Evolutionary conservation across 441 rosid genomes (phyloP).

Genomic region (Syzygium malaccense): DNA sequence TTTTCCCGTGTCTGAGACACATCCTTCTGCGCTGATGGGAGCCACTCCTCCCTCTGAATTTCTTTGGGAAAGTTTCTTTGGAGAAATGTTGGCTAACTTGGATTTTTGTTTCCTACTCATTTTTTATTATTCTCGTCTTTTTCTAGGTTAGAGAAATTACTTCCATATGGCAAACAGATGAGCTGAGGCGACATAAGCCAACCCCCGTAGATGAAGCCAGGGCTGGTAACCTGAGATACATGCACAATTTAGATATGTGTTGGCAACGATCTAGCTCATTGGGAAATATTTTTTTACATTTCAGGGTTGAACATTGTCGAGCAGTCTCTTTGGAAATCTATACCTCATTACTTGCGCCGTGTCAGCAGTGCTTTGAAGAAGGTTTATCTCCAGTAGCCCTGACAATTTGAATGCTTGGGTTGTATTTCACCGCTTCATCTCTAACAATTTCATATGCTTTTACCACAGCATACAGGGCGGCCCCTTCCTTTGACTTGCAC

Average conservation of each 20-base stretch:
- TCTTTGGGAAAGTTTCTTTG: not conserved
- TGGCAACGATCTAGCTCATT: not conserved
- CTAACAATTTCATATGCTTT: not conserved
- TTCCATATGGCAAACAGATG: slow-evolving; percentile 97
- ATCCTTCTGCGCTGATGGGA: not conserved
- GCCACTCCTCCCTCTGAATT: not conserved
- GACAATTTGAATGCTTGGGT: not conserved
- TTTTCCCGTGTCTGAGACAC: not conserved
- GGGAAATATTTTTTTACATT: not conserved
- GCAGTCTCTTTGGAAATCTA: slow-evolving; percentile 96
- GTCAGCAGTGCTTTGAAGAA: slow-evolving; percentile 91
- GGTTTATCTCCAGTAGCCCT: slow-evolving; percentile 29
- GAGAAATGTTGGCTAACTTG: not conserved
- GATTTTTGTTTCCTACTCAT: slow-evolving; percentile 2
- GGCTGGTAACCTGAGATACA: slow-evolving; percentile 44
- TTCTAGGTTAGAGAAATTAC: slow-evolving; percentile 84
- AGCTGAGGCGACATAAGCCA: slow-evolving; percentile 94
- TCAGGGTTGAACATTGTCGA: slow-evolving; percentile 93
- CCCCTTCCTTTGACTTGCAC: slow-evolving; percentile 92
- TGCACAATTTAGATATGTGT: not conserved
- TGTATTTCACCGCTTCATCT: slow-evolving; percentile 1
- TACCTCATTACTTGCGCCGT: slow-evolving; percentile 94
- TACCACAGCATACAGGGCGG: slow-evolving; percentile 65
- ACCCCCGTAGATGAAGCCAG: slow-evolving; percentile 97
- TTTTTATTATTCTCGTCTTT: not conserved